Conservation (phyloP, 495 filamentous ascomycete genomes). For the Talaromyces adpressus region DNA sequence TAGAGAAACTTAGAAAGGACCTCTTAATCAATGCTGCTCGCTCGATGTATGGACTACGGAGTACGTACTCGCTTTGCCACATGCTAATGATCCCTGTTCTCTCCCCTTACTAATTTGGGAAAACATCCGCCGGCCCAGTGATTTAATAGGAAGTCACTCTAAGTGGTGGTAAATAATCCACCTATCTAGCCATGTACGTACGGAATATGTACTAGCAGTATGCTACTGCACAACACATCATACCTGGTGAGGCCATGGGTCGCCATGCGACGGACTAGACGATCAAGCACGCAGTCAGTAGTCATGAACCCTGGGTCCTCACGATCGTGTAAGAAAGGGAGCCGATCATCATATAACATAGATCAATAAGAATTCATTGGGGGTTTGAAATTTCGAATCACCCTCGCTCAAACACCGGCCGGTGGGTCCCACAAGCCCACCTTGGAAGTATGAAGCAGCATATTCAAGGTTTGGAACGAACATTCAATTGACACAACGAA, state of each 20-base stretch:
- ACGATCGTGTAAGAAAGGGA: neutral
- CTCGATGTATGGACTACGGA: neutral
- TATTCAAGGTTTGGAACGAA: no score
- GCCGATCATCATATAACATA: neutral
- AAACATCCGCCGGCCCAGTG: neutral
- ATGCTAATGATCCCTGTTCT: neutral
- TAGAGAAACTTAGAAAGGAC: neutral
- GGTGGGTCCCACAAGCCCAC: no score
- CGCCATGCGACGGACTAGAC: neutral
- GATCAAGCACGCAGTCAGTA: neutral
- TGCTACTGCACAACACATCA: neutral
- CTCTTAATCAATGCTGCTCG: neutral
- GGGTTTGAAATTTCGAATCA: neutral
- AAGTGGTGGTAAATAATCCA: neutral
- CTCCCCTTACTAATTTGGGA: neutral
- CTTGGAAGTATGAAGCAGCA: no score
- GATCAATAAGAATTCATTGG: neutral
- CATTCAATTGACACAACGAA: no score
- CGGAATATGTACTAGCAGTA: neutral
- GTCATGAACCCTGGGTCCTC: neutral
- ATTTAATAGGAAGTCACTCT: neutral
- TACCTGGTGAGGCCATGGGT: neutral
- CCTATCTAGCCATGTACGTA: neutral
- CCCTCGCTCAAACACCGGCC: neutral
- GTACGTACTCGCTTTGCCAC: neutral